Base-by-base conservation (phyloP, 2,329 filamentous ascomycete genomes). In the Fusarium musae region DNA sequence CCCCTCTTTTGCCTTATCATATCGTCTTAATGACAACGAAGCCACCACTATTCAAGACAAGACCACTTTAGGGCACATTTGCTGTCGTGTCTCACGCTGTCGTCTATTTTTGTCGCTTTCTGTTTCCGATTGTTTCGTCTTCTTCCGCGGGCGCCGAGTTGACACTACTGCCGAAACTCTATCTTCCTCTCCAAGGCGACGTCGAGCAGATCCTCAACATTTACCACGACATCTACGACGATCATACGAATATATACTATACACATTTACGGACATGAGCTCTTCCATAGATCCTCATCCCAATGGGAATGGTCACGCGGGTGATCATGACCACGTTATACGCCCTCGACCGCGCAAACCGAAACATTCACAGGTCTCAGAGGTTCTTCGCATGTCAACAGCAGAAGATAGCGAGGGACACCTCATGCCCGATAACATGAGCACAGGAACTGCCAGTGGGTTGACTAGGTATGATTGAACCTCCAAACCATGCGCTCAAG, bases 311-410 rank as follows among this genome's bases (percentile, higher is more conserved):
- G 75, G 77, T 47, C 72, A 79, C 43, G 71, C 70, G 42, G 69
- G 66, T 59, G 63, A 77, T 17, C 68, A 82, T 59, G 86, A 86
- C 59, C 80, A 85, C 67, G 81, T 87, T 59, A 76, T 87, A 61
- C 85, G 87, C 10, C 85, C 87, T 21, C 83, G 87, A 15, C 84
- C 86, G 30, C 84, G 85, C 69, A 88, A 88, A 72, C 84, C 85
- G 1, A 80, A 85, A 69, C 86, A 87, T 63, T 79, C 84, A 5
- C 86, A 87, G 74, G 79, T 87, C n/a, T 81, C 83, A 6, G 83
- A 84, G 59, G 78, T 85, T 49, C 84, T 83, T 69, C 82, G 80
- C 52, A 78, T 78, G 59, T 76, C 78, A 16, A 83, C 83, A 15
- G 75, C 79, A 30, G 74, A 73, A 26, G 77, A 81, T n/a, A 77